Percentiles rank a stretch among this genome's conserved stretches.
Evolutionary conservation across 2,329 filamentous ascomycete genomes (phyloP).

Genomic region (Penicillium brevicompactum): DNA sequence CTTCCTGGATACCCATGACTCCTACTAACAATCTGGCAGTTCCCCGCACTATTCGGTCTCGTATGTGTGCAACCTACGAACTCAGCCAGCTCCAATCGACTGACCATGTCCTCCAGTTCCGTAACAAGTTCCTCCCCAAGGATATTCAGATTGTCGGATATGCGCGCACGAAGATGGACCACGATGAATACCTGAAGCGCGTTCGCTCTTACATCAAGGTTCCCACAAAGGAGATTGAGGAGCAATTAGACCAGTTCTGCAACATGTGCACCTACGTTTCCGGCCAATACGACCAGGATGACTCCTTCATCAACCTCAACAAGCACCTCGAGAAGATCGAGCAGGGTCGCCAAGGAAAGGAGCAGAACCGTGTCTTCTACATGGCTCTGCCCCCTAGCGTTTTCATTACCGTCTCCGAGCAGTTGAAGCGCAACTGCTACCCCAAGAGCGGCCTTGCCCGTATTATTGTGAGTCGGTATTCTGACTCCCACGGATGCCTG

Average conservation of each 20-base stretch:
- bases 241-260: constrained; percentile 90
- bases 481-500: not conserved
- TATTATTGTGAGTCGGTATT: constrained; percentile 72
- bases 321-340: constrained; percentile 86
- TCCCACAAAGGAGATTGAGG: constrained; percentile 94
- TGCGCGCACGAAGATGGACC: constrained; percentile 99
- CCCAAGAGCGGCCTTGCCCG: constrained; percentile 86
- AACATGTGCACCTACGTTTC: constrained; percentile 87
- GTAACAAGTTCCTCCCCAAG: constrained; percentile 97
- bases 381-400: constrained; percentile 98
- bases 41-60: constrained; percentile 94
- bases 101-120: constrained; percentile 64
- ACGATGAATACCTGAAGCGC: constrained; percentile 88
- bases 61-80: constrained; percentile 60
- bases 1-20: constrained; percentile 5
- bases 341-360: constrained; percentile 66
- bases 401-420: constrained; percentile 96
- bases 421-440: constrained; percentile 97
- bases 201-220: constrained; percentile 99
- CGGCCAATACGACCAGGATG: constrained; percentile 97
- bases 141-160: constrained; percentile 97
- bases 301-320: constrained; percentile 84
- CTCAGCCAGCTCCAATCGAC: constrained; percentile 2
- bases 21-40: constrained; percentile 56
- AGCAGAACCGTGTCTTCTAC: constrained; percentile 95